phyloP scores from a whole-genome alignment of 208 protist genomes.

The Acanthamoeba royreba region DNA sequence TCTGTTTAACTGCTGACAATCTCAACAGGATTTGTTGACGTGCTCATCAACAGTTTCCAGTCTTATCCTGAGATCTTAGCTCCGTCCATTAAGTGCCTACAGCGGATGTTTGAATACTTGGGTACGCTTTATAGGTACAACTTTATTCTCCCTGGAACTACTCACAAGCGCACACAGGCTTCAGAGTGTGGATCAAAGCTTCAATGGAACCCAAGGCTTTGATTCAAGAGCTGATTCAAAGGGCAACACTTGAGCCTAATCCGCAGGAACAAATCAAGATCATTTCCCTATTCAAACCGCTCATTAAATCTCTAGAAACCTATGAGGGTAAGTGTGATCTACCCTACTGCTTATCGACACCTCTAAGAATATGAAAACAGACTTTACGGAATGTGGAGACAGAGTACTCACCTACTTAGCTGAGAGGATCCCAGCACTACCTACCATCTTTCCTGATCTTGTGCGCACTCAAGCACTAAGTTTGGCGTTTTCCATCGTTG shows the following conservation, averaged over 20 bases:
- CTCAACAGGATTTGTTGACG: neutral
- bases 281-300: neutral
- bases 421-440: neutral
- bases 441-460: neutral
- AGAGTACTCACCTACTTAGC: neutral
- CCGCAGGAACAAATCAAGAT: neutral
- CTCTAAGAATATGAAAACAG: neutral
- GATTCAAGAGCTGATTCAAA: neutral
- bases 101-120: neutral
- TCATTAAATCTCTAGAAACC: neutral
- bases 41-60: neutral
- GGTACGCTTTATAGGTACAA: too few relatives aligned
- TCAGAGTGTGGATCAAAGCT: neutral
- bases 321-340: constrained; percentile 35
- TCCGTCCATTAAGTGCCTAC: neutral
- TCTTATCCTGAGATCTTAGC: neutral
- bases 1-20: too few relatives aligned
- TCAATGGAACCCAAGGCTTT: neutral
- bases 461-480: neutral
- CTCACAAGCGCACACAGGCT: too few relatives aligned
- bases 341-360: neutral
- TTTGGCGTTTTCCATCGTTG: neutral
- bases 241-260: too few relatives aligned
- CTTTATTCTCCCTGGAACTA: too few relatives aligned
- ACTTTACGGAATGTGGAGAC: neutral